Conservation (phyloP, 2,329 filamentous ascomycete species). For the Fusarium vanettenii region DNA sequence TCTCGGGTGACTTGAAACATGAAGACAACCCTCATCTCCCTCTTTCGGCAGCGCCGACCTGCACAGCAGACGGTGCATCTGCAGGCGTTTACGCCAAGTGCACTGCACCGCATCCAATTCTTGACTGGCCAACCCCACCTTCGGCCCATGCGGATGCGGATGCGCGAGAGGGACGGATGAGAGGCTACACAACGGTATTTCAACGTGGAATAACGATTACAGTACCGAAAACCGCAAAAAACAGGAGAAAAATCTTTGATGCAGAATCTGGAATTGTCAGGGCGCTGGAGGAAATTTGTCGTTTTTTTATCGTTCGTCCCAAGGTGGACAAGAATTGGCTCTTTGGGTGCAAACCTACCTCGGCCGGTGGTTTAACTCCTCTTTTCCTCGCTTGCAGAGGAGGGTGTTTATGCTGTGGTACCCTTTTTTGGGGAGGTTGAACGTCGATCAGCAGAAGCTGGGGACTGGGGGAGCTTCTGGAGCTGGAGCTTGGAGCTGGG, state of each 20-base stretch:
- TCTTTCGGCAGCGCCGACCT: conserved; percentile 10
- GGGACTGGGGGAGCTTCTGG: conserved; percentile 3
- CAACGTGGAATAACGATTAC: conserved; percentile 30
- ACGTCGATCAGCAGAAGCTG: conserved; percentile 7
- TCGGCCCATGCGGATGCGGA: neutral
- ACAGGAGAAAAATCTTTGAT: conserved; percentile 15
- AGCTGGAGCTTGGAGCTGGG: conserved; percentile 3
- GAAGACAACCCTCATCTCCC: conserved; percentile 10
- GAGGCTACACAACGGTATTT: conserved; percentile 14
- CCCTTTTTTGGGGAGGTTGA: conserved; percentile 20
- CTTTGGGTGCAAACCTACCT: conserved; percentile 43
- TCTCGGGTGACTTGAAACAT: conserved; percentile 26
- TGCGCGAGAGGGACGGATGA: conserved; percentile 8
- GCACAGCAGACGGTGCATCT: conserved; percentile 14
- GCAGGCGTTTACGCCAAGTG: conserved; percentile 14
- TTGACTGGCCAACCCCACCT: conserved; percentile 32
- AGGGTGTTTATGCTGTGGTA: conserved; percentile 19
- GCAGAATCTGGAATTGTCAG: conserved; percentile 28
- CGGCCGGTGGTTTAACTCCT: conserved; percentile 10
- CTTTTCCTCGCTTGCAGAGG: neutral
- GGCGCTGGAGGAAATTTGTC: conserved; percentile 29
- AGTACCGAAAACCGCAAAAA: conserved; percentile 26
- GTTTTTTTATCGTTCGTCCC: conserved; percentile 9
- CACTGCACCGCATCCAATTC: conserved; percentile 2
- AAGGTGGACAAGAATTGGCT: conserved; percentile 38